Base-by-base conservation (phyloP, 2,329 filamentous ascomycete species). In the Sporothrix euskadiensis region DNA sequence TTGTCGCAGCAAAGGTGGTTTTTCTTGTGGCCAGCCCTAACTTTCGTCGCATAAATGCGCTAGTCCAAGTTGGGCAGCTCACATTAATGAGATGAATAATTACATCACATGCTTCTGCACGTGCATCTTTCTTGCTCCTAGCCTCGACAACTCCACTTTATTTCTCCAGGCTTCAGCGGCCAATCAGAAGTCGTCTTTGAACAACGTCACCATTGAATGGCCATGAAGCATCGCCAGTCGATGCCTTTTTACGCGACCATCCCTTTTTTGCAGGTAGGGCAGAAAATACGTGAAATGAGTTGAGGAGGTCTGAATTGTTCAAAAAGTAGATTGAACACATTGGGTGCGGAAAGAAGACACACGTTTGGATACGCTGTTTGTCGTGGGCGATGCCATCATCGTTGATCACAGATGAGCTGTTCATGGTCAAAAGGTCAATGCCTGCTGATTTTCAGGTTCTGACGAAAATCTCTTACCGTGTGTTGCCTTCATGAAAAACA, bases 171-270 rank as follows among this genome's bases (percentile, higher is more conserved):
- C 12, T 2, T 26, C 12, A 41, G 3, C 12, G 26, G 32, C 47
- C 71, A 72, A 72, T 72, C 71, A 66, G 30, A 16, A 9, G 39
- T 16, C 32, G 10, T 71, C 16, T 73, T 68, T 73, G 52, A 41
- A 73, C 71, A 69, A 72, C 41, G 71, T 47, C 63, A 26, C 39
- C 41, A 26, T 69, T 9, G 9, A 6, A 26, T 63, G 49, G 44
- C 30, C 52, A 52, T 68, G 26, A 68, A 30, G 41, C 41, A 30
- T 47, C 44, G 63, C n/a, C 26, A 19, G 30, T 44, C 10, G 7
- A n/a, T 3, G 35, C 32, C 12, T 14, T 9, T 1, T 35, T 9
- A 54, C 5, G 19, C 49, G 22, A 19, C 49, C 4, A 54, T 54
- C n/a, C 49, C 4, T 54, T 54, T 22, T 54, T 26, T 26, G 26